Conservation (phyloP, 2,329 filamentous ascomycete genomes). For the Colletotrichum incanum region DNA sequence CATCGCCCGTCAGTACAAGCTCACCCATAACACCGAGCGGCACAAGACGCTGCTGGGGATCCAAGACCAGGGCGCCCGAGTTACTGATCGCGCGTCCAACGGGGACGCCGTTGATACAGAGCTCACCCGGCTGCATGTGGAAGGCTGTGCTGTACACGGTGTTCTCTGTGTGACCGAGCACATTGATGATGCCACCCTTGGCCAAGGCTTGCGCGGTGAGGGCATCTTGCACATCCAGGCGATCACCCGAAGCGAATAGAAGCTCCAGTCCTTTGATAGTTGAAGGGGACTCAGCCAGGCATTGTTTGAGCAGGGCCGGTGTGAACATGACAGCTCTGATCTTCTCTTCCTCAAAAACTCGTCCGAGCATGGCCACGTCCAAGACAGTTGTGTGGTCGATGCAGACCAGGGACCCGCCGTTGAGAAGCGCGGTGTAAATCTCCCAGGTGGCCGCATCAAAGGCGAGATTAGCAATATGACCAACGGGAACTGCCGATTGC, state of each 20-base stretch:
- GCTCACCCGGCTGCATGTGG: constrained; percentile 11
- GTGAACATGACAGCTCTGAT: constrained; percentile 53
- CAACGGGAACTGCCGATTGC: constrained; percentile 1
- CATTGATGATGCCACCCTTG: constrained; percentile 21
- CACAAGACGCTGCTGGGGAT: constrained; percentile 44
- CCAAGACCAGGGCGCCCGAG: constrained; percentile 47
- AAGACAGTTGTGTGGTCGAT: constrained; percentile 42
- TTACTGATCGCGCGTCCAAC: constrained; percentile 45
- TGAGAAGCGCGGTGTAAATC: constrained; percentile 44
- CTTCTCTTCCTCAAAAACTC: constrained; percentile 48
- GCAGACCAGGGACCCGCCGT: constrained; percentile 45
- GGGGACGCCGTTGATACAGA: constrained; percentile 41
- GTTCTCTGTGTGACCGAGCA: constrained; percentile 45
- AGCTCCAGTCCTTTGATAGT: constrained; percentile 53
- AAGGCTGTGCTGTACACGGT: constrained; percentile 41
- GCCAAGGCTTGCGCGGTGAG: constrained; percentile 12
- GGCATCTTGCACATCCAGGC: constrained; percentile 17
- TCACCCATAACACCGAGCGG: constrained; percentile 49
- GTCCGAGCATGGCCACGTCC: constrained; percentile 35
- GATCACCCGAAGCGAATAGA: constrained; percentile 55
- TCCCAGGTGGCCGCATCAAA: constrained; percentile 46
- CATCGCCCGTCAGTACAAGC: constrained; percentile 49
- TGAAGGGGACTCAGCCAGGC: constrained; percentile 52
- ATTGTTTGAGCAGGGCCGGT: constrained; percentile 38
- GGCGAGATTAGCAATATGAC: constrained; percentile 38